Evolutionary conservation across 2,329 filamentous ascomycete species (phyloP), one percentile per base, ranked within the genome.

Genomic region (Lachnellula occidentalis): DNA sequence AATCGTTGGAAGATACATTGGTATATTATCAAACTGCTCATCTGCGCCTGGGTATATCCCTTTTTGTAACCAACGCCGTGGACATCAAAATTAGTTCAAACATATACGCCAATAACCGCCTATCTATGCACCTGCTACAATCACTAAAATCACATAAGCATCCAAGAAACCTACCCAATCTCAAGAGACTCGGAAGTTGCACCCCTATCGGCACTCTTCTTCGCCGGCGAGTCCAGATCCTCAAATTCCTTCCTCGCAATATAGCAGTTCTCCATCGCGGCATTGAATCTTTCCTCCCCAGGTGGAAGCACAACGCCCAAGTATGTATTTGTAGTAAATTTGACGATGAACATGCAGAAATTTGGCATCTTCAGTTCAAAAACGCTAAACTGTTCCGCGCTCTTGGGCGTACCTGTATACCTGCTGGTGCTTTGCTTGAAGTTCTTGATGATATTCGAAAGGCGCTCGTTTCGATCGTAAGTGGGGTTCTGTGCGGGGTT

Each of bases 301-400:
- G 92, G 91, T 0, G 94, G 92, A 61, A 96, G 82, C 36, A 95
- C 86, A 8, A 95, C 90, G 67, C 95, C 90, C 57, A 99, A 86
- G 67, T 97, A 97, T 2, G 94, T 99, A 72, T 99, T 99, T 51
- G 94, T 95, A 2, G 94, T 99, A 63, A 99, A 91, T 63, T 95
- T 90, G 60, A 91, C 89, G 60, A 96, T 90, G 69, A 97, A 96
- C 71, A 96, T 86, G 73, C 90, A 95, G 75, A 97, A 97, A 56
- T 81, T 80, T 45, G 82, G 77, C 53, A 87, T 86, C 71, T 90
- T 92, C 73, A 92, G 84, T 71, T 91, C 87, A 75, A 92, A 86
- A 64, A 90, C 79, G 46, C 84, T 83, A 64, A 92, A 92, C 71
- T 91, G 88, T 71, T 90, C 88, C 4, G 86, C 85, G 60, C 88